A percentile compares a stretch with the other conserved stretches of the same genome.
Conservation (phyloP, 306 rosid genomes). For the Vachellia collinsii region DNA sequence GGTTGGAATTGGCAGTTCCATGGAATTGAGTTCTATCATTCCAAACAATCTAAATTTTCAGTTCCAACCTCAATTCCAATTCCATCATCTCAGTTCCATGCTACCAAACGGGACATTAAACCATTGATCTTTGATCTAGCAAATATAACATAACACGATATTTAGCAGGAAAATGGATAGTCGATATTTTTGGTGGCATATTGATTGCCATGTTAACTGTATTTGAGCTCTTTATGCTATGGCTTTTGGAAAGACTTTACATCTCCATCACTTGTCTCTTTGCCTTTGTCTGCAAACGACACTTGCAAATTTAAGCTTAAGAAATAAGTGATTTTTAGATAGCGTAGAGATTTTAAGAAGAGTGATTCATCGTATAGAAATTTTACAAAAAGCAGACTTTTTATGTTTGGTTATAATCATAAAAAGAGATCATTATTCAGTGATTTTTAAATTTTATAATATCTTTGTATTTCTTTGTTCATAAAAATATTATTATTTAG, state of each 20-base stretch:
- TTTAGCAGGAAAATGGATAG: not conserved
- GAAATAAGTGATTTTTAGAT: no score
- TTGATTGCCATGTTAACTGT: slow-evolving; percentile 25
- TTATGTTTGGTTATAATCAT: not conserved
- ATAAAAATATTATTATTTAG: no score
- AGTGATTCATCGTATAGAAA: no score
- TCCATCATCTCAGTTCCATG: no score
- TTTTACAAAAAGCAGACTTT: no score
- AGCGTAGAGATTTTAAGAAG: no score
- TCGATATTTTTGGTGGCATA: slow-evolving; percentile 2
- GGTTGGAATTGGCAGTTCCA: no score
- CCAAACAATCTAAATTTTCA: no score
- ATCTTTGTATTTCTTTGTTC: not conserved
- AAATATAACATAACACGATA: slow-evolving; percentile 6
- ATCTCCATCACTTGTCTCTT: not conserved
- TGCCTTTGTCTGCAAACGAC: slow-evolving; percentile 4
- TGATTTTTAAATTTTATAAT: not conserved
- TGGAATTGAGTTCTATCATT: no score
- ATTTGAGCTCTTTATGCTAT: not conserved
- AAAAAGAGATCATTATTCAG: not conserved
- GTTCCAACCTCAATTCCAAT: no score
- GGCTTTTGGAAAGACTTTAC: not conserved
- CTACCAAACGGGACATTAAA: no score
- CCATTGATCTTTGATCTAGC: not conserved
- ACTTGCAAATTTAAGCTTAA: slow-evolving; percentile 11